Base-by-base conservation (phyloP, 208 protist genomes). In the Crithidia fasciculata region DNA sequence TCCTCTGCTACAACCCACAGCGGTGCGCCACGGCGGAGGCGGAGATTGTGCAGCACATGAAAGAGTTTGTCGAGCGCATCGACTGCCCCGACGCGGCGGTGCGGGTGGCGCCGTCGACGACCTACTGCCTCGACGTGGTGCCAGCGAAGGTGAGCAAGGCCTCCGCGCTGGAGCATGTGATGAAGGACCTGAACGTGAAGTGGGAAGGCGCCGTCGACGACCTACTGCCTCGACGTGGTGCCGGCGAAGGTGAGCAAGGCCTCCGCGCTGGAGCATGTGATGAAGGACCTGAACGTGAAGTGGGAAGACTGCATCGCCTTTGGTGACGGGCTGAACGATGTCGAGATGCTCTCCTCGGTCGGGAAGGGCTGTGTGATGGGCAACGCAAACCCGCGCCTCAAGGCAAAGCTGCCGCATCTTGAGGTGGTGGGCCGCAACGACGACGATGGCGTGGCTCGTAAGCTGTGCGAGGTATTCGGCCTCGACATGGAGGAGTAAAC, bases 281-380 rank as follows among this genome's bases (percentile, higher is more conserved):
- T 84, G 4, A 82, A 78, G 19, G 59, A 86, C 53, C 69, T 92
- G 9, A 68, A 82, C 36, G 58, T 91, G 54, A 81, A 58, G n/a
- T 74, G 83, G 65, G 28, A 61, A 2, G 85, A 95, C 68, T 87
- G 76, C 65, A 84, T 92, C 67, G 84, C 85, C 9, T 91, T 95
- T 73, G 90, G 90, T 36, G 84, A 95, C 52, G 82, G 85, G 16
- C 56, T 92, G 65, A 95, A 92, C 66, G 90, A 95, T 56, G 70
- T 71, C 49, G 82, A 90, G 65, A 87, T 95, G 77, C 78, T 95
- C 15, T 47, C 60, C 16, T 74, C 54, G 0, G 87, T 86, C 3
- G 85, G 85, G 6, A 95, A 92, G 57, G 90, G 83, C 5, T 92
- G 71, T 65, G 74, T 95, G 16, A 95, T 95, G 90, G 76, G 52